Evolutionary conservation across 345 rosid genomes (phyloP), one percentile per base, ranked within the genome.

Genomic region (Turritis glabra): DNA sequence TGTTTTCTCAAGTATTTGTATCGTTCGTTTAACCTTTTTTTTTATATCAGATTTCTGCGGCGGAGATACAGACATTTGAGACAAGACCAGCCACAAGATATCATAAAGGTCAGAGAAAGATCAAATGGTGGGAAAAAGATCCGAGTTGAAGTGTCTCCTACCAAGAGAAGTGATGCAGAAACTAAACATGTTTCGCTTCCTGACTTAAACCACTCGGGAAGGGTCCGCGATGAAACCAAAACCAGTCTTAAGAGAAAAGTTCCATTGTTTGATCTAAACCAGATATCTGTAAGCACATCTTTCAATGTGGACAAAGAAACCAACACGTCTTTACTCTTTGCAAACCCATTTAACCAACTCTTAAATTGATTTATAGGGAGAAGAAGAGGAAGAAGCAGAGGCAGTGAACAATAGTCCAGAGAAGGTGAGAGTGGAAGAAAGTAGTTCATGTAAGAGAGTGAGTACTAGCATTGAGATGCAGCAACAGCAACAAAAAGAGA

Each of bases 191-290:
- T 76, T 70, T 62, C 77, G 0, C 67, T 71, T 63, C 82, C 79
- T 72, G 87, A 86, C 47, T 21, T 82, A 22, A 86, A 83, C 82
- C 80, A 82, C 26, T 78, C 81, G 60, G 86, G 73, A 48, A 85
- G 33, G 70, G 29, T 68, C 76, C 51, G 38, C 23, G 51, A 73
- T 2, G 84, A 78, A 37, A 87, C 77, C 78, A 89, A 85, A 67
- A 84, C 91, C 12, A 40, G 67, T 15, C 64, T 41, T 15, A 67
- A 67, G 53, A 84, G 77, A 75, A 77, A n/a, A 40, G 74, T 85
- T 72, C 93, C 89, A 6, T 52, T 79, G 76, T 91, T 94, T 30
- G 98, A 94, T 84, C 84, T 94, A 44, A 94, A 94, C 78, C 88
- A 91, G 77, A 86, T 91, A 50, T 91, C 96, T 85, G 97, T 94